Evolutionary conservation across 331 rosid genomes (phyloP), one percentile per base, ranked within the genome.

Genomic region (Quercus phellos): DNA sequence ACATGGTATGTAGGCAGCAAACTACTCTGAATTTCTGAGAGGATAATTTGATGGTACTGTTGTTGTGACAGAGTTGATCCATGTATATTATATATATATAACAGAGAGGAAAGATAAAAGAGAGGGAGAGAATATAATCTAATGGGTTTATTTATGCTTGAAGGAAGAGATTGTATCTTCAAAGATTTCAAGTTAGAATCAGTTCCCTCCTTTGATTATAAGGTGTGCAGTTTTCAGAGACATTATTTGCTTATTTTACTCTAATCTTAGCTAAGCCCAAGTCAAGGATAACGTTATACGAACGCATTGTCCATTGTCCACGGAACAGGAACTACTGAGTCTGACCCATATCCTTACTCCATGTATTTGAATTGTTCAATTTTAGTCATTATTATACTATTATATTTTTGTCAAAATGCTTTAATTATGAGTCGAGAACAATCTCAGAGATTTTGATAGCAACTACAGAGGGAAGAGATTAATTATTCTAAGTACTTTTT

Each of bases 121-220:
- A 35, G 42, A 4, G 29, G 18, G 34, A 63, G 68, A 50, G 88
- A 83, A 86, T 83, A 51, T 8, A 13, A 86, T 83, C 53, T 8
- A 13, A 13, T 46, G 60, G 76, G 68, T 30, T 61, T 78, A 21
- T 18, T 55, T 78, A 18, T 18, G 60, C 9, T 67, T 53, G n/a
- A 89, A 85, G 93, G 70, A 79, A 87, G 85, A 85, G 85, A 90
- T 84, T 42, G 9, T 72, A 53, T 84, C 30, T 77, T 35, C 13
- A 63, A 67, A 81, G 72, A 80, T 34, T 58, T 55, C 72, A 87
- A 87, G 81, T 59, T 43, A 88, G 86, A 84, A 81, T 85, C 18
- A 59, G 78, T 90, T 82, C 88, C 77, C 60, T 51, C 51, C 93
- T 80, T 87, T 74, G 78, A 83, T 78, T 90, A 79, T 72, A 81